Conservation (phyloP, 2,329 filamentous ascomycete species). For the Fonsecaea multimorphosa region DNA sequence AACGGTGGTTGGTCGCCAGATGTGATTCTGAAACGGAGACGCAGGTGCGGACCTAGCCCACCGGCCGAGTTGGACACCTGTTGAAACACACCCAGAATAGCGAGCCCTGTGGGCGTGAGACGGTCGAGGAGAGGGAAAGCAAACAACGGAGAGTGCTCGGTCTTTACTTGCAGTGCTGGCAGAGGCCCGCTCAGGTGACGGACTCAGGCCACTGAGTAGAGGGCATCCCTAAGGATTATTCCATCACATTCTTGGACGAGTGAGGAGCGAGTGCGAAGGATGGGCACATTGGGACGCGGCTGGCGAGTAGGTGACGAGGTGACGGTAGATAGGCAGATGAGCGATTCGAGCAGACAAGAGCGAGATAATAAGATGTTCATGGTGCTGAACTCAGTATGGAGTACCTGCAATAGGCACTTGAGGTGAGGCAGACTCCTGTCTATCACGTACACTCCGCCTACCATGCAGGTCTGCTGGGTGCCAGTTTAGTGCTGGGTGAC, state of each 20-base stretch:
- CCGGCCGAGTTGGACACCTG: background rate
- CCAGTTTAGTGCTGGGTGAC: background rate
- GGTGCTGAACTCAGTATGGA: background rate
- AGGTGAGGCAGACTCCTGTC: too few relatives aligned
- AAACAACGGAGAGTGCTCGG: conserved; percentile 2
- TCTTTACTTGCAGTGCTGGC: background rate
- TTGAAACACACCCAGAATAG: conserved; percentile 19
- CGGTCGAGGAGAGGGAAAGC: background rate
- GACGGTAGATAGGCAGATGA: background rate
- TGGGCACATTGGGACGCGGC: background rate
- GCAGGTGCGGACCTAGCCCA: background rate
- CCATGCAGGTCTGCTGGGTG: background rate
- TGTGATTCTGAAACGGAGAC: conserved; percentile 30
- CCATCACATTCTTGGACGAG: conserved; percentile 31
- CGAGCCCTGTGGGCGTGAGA: conserved; percentile 11
- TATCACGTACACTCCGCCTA: background rate
- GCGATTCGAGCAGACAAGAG: background rate
- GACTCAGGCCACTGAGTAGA: conserved; percentile 28
- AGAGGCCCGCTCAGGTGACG: conserved; percentile 27
- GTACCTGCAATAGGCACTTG: too few relatives aligned
- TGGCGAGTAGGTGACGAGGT: background rate
- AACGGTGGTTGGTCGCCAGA: conserved; percentile 32
- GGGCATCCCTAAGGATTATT: background rate
- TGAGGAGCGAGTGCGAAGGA: conserved; percentile 20
- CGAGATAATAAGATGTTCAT: background rate